Percentiles rank a stretch among this genome's conserved stretches.
Evolutionary conservation across 1,284 basidiomycete genomes (phyloP).

Genomic region (Pterulicium gracile): DNA sequence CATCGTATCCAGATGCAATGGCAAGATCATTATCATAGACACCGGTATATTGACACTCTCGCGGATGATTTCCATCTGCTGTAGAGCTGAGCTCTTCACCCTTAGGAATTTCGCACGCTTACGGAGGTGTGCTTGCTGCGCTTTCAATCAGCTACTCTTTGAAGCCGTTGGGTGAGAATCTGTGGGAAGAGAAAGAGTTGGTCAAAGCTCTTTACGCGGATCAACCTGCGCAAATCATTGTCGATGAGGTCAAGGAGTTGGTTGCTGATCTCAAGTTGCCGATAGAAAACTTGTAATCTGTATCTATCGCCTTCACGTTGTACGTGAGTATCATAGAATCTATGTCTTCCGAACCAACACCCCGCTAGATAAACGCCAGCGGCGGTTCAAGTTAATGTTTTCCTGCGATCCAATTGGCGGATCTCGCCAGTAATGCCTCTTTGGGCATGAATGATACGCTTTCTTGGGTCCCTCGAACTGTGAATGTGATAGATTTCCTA

Average conservation of each 20-base stretch:
- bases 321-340: no score
- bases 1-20: conserved; percentile 75
- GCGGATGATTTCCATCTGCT: not conserved
- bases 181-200: conserved; percentile 69
- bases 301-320: not conserved
- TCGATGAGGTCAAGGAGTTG: conserved; percentile 37
- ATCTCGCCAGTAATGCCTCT: no score
- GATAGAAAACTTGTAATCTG: not conserved
- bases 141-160: conserved; percentile 78
- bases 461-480: no score
- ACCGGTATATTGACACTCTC: conserved; percentile 37
- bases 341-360: no score
- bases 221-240: conserved; percentile 36
- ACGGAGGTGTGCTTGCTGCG: conserved; percentile 84
- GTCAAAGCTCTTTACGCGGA: conserved; percentile 70
- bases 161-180: conserved; percentile 31
- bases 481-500: no score
- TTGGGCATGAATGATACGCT: no score
- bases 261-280: conserved; percentile 35
- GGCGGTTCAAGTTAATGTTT: no score
- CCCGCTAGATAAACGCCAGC: no score
- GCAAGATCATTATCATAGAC: conserved; percentile 88
- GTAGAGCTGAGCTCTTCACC: not conserved
- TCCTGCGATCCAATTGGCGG: no score
- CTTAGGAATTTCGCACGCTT: conserved; percentile 82